Base-by-base conservation (phyloP, 345 rosid species). In the Clausena lansium region DNA sequence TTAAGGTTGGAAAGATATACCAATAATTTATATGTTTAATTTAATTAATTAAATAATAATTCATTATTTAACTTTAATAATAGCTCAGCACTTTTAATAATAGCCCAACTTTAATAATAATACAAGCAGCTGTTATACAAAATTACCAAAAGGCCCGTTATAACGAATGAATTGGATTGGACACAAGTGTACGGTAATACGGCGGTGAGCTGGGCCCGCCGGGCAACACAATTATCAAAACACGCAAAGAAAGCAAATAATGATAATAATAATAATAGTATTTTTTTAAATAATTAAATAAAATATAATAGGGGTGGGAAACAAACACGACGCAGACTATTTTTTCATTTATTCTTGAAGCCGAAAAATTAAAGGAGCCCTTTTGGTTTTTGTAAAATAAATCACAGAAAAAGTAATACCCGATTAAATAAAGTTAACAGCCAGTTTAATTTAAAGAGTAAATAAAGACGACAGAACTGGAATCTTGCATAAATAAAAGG, bases 401-500 rank as follows among this genome's bases (percentile, higher is more conserved):
- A 70, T 70, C 45, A 58, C 9, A 35, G 4, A 45, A 3, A 54
- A 41, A 74, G 77, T 59, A 41, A 61, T 17, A 24, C 25, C 25
- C 2, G 19, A 69, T 61, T 60, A 6, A 54, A 17, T 50, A 73
- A 78, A 74, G 55, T 20, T 63, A 67, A 33, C 35, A 50, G 61
- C 50, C 20, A 32, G 32, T 73, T 45, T 14, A 10, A 70, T 10
- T 15, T 20, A 30, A 38, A 59, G 67, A 20, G 64, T 33, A 80
- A 74, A 64, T 33, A 80, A 74, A 73, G 83, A 54, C 82, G 61
- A 36, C 13, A 72, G 20, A 73, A 38, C 74, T 55, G 82, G 91
- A 86, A 87, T 82, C 89, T 81, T 82, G 77, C 50, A 45, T 45
- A 45, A 84, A 87, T 91, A 83, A 71, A 91, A 89, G 81, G 85